phyloP scores from a whole-genome alignment of 202 grass and related monocot species.

The Bolboschoenoplectus hybrid region DNA sequence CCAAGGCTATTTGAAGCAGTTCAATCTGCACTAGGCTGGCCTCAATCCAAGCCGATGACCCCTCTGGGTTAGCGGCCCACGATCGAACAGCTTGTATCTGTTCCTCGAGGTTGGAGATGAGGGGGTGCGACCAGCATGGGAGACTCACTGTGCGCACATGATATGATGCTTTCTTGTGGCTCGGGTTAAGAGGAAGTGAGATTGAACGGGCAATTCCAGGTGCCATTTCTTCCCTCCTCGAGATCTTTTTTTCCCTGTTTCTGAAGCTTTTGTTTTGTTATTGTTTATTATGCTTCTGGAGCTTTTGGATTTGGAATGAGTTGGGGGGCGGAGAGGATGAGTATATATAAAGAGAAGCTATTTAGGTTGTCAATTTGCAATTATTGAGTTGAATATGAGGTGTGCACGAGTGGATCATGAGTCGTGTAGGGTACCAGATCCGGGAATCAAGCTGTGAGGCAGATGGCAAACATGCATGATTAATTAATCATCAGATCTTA shows the following conservation, averaged over 20 bases:
- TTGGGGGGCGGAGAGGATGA: background rate
- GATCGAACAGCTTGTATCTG: constrained; percentile 44
- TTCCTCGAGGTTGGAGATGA: constrained; percentile 53
- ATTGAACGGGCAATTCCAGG: constrained; percentile 62
- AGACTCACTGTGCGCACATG: constrained; percentile 67
- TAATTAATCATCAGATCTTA: background rate
- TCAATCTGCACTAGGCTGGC: constrained; percentile 50
- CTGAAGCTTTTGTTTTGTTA: background rate
- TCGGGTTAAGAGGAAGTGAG: constrained; percentile 63
- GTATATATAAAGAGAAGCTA: constrained; percentile 32
- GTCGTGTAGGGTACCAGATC: background rate
- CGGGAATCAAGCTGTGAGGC: constrained; percentile 1
- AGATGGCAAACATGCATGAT: background rate
- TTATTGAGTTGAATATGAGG: constrained; percentile 24
- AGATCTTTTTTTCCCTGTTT: background rate
- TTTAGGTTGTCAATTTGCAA: constrained; percentile 4
- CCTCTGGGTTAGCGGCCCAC: constrained; percentile 35
- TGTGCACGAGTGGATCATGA: constrained; percentile 11
- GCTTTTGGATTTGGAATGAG: background rate
- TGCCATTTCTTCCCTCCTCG: constrained; percentile 45
- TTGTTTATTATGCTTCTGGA: background rate
- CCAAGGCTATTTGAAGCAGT: constrained; percentile 62
- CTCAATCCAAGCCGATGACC: background rate
- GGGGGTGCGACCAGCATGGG: constrained; percentile 61
- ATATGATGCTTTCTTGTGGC: constrained; percentile 23